These are phyloP conservation scores for Aphanomyces stellatus DNA, from an alignment of 352 stramenopile genomes.

Conservation along the genomic window DNA sequence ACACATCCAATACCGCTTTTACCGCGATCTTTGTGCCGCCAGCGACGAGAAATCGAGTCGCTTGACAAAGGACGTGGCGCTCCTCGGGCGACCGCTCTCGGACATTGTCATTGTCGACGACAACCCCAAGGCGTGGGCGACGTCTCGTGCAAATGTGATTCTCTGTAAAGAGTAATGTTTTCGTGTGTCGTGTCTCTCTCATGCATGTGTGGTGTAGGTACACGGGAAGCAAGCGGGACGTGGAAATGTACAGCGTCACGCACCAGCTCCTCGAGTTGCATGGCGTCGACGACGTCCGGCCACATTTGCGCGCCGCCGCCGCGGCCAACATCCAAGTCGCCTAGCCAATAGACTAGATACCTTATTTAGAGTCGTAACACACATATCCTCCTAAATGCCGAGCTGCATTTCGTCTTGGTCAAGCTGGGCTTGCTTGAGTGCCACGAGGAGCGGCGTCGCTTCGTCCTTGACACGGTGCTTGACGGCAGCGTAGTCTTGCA, in stretches of 20 bases:
- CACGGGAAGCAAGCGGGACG: not conserved
- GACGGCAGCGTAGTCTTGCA: not conserved
- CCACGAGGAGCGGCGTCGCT: no score
- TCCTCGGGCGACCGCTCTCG: not conserved
- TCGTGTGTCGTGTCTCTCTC: not conserved
- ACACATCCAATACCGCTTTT: slow-evolving; percentile 9
- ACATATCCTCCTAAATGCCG: no score
- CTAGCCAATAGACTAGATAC: no score
- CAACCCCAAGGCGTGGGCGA: not conserved
- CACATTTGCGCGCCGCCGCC: not conserved
- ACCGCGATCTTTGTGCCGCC: not conserved
- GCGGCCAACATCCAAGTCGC: not conserved
- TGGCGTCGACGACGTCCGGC: not conserved
- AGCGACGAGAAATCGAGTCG: not conserved
- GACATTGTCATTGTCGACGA: slow-evolving; percentile 10
- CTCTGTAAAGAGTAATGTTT: not conserved
- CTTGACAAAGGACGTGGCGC: slow-evolving; percentile 1
- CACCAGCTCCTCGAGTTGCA: not conserved
- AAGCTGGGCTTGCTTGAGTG: not conserved
- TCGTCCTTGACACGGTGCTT: no score
- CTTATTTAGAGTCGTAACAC: no score
- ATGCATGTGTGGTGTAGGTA: not conserved
- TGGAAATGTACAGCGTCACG: slow-evolving; percentile 7
- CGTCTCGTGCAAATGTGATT: not conserved
- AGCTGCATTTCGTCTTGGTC: slow-evolving; percentile 12